Evolutionary conservation across 768 basidiomycete genomes (phyloP), one percentile per base, ranked within the genome.

Genomic region (Xerocomus brunneocitrinus): DNA sequence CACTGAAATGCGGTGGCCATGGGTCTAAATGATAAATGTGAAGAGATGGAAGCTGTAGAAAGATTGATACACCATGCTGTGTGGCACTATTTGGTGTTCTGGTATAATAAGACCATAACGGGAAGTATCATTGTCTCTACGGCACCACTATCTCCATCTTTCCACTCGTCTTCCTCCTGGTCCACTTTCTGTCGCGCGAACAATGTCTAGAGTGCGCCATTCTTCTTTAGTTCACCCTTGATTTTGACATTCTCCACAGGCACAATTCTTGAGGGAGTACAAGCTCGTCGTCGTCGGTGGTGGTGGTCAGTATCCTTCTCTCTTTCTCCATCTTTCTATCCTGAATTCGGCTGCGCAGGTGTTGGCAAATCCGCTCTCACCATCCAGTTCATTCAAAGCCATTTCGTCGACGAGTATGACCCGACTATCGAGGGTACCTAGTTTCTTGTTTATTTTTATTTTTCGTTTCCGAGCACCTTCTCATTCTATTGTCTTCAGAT

Each of bases 201-300:
- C 47, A 49, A 69, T 69, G 68, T 69, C 68, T 42, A 71, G 68
- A 61, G 68, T 69, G 54, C 16, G 62, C 30, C n/a, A 3, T 13
- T 16, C 5, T 27, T 5, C 19, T 24, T 42, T 25, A 22, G 27
- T 32, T 0, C 6, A 24, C 1, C 13, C 19, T 31, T 4, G 2
- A 4, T 8, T 13, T 24, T 70, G 47, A 60, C 52, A 1, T 41
- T 28, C 1, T 45, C 35, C 32, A 24, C 55, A 91, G 87, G 88
- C 90, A 58, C 87, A 88, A 67, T 93, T 93, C 77, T 75, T 98
- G 71, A 79, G 95, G 64, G 95, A 98, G 70, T 98, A 98, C 77
- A 98, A 98, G 78, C 85, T 98, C 55, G 95, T 98, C 59, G 95
- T 98, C 58, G 95, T 98, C 57, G 95, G 95, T 46, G 95, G 95